These are phyloP conservation scores for Brettanomyces custersianus DNA, from an alignment of 805 yeast genomes.

Conservation along the genomic window DNA sequence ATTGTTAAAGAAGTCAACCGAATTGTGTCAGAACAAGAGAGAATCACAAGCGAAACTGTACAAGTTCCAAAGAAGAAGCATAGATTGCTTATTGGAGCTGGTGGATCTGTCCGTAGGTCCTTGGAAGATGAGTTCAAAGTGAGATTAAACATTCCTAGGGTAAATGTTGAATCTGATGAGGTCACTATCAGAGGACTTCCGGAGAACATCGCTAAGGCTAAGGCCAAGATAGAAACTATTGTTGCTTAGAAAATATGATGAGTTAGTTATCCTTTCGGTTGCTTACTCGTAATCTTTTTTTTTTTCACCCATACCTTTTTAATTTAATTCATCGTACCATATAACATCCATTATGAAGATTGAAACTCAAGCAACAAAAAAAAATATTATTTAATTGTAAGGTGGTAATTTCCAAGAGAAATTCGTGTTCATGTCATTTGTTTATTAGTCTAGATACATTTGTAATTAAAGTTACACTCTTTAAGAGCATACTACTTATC, in stretches of 20 bases:
- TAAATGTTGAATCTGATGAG: slow-evolving; percentile 38
- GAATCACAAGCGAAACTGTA: slow-evolving; percentile 39
- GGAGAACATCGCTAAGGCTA: slow-evolving; percentile 55
- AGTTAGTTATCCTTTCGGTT: neutral
- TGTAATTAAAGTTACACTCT: no score
- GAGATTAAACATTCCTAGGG: slow-evolving; percentile 55
- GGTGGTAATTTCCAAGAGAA: no score
- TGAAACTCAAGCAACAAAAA: no score
- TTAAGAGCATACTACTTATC: no score
- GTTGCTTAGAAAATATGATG: neutral
- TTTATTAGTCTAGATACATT: no score
- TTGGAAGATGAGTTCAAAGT: slow-evolving; percentile 66
- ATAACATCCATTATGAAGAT: no score
- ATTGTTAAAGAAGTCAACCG: slow-evolving; percentile 53
- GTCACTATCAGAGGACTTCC: slow-evolving; percentile 59
- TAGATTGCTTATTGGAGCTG: slow-evolving; percentile 70
- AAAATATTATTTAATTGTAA: no score
- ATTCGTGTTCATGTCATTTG: no score
- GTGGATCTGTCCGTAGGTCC: slow-evolving; percentile 65
- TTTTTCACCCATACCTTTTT: neutral
- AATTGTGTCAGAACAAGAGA: slow-evolving; percentile 58
- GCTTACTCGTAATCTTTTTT: neutral
- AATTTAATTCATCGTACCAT: no score
- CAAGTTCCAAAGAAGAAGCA: slow-evolving; percentile 68
- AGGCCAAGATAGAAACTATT: slow-evolving; percentile 37